Base-by-base conservation (phyloP, 345 rosid species). In the Moricandia moricandioides region DNA sequence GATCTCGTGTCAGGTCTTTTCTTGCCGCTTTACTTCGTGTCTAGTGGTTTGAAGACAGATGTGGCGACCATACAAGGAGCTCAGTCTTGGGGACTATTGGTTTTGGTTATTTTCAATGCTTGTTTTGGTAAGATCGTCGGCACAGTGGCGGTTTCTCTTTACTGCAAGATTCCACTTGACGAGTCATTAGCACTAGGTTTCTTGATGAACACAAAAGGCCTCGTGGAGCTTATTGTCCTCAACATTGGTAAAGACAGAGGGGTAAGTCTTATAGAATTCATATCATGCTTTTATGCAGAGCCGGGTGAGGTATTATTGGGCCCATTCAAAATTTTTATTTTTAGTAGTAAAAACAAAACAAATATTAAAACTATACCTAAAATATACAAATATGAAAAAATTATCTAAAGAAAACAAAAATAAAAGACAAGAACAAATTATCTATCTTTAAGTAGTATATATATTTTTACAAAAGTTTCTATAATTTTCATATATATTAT, bases 171-270 rank as follows among this genome's bases (percentile, higher is more conserved):
- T 24, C 85, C 88, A 0, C 67, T 71, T 1, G 79, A 85, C 27
- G 87, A 86, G 35, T 81, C 91, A 14, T 54, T 86, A 69, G 82
- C 84, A 3, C 87, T 88, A 0, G 92, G 88, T 7, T 76, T 88
- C 49, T 74, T 88, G 73, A 88, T 88, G 92, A 88, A 88, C 71
- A 86, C 92, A 2, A 88, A 86, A 81, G 92, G 90, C 0, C 76
- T 80, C n/a, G 80, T 75, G 21, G 79, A 79, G 31, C 79, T 51
- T 9, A 65, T 70, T 62, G 92, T 86, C 26, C 89, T 86, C 51
- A 86, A 88, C 79, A 86, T 88, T 18, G 92, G 92, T 69, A 83
- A 73, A 78, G 90, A 85, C 59, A 70, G 81, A 67, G 83, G 83
- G 65, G 86, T 83, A 64, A 59, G 78, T 4, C 31, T 29, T 29